Percentiles rank a stretch among this genome's conserved stretches.
These are phyloP conservation scores for Termitomyces sp. DNA, from an alignment of 768 basidiomycete genomes.

Conservation along the genomic window DNA sequence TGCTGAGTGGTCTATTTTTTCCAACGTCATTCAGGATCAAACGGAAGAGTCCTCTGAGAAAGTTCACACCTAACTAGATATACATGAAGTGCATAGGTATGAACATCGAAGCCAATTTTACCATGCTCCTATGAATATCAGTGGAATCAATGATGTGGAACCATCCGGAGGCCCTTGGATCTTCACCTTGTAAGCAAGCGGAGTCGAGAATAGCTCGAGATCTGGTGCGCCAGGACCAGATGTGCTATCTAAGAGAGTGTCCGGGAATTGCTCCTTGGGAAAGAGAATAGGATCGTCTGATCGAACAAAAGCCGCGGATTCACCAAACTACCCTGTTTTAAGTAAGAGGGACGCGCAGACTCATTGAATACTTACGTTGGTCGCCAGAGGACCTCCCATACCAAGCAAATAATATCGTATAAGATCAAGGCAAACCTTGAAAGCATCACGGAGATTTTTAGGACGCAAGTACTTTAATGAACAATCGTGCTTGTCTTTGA, in stretches of 20 bases:
- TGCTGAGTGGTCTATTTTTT: conserved; percentile 29
- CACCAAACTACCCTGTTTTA: conserved; percentile 31
- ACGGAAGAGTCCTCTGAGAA: not conserved
- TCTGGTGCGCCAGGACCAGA: conserved; percentile 35
- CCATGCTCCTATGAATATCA: conserved; percentile 27
- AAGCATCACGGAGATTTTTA: conserved; percentile 15
- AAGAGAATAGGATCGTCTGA: conserved; percentile 42
- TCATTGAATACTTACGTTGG: conserved; percentile 36
- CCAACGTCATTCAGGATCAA: not conserved
- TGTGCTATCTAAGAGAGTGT: conserved; percentile 29
- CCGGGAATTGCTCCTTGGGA: conserved; percentile 25
- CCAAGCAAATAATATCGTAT: conserved; percentile 35
- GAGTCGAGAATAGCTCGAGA: conserved; percentile 34
- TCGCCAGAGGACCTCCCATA: conserved; percentile 44
- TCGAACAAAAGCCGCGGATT: conserved; percentile 50
- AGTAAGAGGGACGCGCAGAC: conserved; percentile 13
- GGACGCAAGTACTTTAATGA: conserved; percentile 37
- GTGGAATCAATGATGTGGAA: not conserved
- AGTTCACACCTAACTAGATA: conserved; percentile 27
- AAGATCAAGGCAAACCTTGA: conserved; percentile 26
- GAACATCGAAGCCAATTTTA: conserved; percentile 27
- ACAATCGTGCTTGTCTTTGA: conserved; percentile 43
- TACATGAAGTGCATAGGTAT: conserved; percentile 31
- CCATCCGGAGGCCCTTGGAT: not conserved
- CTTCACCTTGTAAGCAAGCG: conserved; percentile 31